Evolutionary conservation across 2,329 filamentous ascomycete genomes (phyloP).

Genomic region (Apiospora marii): DNA sequence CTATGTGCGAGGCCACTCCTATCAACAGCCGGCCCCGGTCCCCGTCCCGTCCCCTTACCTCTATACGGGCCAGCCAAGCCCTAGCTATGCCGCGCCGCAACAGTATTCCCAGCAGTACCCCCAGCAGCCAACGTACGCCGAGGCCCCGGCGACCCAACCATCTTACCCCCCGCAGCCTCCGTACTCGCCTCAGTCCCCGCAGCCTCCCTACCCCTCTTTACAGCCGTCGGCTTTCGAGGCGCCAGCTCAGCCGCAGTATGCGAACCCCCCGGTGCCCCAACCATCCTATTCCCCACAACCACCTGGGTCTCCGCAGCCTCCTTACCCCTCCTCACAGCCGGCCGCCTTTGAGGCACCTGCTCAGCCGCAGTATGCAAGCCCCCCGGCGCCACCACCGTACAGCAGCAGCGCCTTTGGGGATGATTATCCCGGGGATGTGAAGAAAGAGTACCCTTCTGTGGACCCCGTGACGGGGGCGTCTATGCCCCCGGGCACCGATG

Average conservation of each 20-base stretch:
- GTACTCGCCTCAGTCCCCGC: not conserved
- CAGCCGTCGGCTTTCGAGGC: not conserved
- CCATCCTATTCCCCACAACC: not conserved
- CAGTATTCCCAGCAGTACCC: not conserved
- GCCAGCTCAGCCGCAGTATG: not conserved
- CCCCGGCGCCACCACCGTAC: not conserved
- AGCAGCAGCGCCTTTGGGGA: not conserved
- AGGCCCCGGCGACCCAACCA: not conserved
- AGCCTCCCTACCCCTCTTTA: not conserved
- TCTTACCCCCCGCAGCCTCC: not conserved
- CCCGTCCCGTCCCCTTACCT: not conserved
- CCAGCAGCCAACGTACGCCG: constrained; percentile 1
- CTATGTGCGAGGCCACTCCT: constrained; percentile 13
- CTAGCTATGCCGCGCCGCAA: not conserved
- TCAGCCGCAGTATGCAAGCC: not conserved
- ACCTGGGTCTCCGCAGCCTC: not conserved
- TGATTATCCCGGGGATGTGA: not conserved
- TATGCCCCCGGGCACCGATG: not conserved
- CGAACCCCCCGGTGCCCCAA: not conserved
- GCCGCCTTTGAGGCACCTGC: not conserved
- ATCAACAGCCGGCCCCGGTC: not conserved
- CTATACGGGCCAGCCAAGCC: not conserved
- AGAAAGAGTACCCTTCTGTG: not conserved
- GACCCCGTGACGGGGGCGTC: not conserved
- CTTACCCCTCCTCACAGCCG: not conserved